Conservation (phyloP, 2,329 filamentous ascomycete genomes). For the Penicillium hordei region DNA sequence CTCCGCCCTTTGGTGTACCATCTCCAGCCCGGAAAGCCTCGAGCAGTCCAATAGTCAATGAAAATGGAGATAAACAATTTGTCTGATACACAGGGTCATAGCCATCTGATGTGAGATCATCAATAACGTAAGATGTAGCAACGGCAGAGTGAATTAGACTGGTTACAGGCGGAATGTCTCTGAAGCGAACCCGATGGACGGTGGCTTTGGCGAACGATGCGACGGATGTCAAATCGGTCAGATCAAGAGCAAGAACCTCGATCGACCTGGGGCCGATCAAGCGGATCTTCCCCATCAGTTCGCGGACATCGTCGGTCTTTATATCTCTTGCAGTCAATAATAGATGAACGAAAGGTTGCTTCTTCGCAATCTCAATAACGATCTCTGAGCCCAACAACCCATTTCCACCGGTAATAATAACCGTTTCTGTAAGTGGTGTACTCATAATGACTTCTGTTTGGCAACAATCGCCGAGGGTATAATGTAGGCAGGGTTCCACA, state of each 20-base stretch:
- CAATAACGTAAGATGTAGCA: constrained; percentile 34
- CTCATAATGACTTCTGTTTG: constrained; percentile 24
- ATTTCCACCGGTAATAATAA: constrained; percentile 40
- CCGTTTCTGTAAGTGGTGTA: constrained; percentile 37
- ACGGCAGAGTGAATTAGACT: constrained; percentile 37
- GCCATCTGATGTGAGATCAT: constrained; percentile 34
- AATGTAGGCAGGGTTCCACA: not conserved
- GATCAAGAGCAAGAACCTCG: constrained; percentile 33
- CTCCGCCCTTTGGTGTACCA: constrained; percentile 31
- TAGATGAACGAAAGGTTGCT: constrained; percentile 38
- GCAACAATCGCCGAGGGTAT: not conserved
- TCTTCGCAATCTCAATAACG: constrained; percentile 37
- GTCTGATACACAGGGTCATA: constrained; percentile 40
- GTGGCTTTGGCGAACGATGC: constrained; percentile 33
- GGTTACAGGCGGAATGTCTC: constrained; percentile 38
- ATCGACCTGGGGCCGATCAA: constrained; percentile 37
- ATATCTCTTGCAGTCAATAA: constrained; percentile 35
- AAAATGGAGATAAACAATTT: constrained; percentile 39
- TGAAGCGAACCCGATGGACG: constrained; percentile 34
- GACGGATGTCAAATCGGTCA: constrained; percentile 36
- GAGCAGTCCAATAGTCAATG: constrained; percentile 37
- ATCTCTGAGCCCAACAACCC: constrained; percentile 38
- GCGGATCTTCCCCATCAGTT: constrained; percentile 30
- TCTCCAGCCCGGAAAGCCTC: constrained; percentile 39
- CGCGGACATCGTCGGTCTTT: constrained; percentile 30